Percentiles rank a stretch among this genome's conserved stretches.
Evolutionary conservation across 345 rosid species (phyloP).

Genomic region (Citrus trifoliata): DNA sequence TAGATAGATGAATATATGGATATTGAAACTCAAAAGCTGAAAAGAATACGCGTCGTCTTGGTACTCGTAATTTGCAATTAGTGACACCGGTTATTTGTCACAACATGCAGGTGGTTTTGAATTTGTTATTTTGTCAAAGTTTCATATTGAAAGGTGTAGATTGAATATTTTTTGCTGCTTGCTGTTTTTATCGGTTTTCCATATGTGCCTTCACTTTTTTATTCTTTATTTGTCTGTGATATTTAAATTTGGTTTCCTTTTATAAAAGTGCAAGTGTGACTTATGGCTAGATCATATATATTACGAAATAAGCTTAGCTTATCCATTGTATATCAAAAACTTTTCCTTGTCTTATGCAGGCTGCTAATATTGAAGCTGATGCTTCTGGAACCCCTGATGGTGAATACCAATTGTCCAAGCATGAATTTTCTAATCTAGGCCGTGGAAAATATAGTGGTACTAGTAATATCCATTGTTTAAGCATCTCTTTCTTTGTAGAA

Average conservation of each 20-base stretch:
- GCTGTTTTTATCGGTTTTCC: not conserved
- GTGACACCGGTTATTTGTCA: not conserved
- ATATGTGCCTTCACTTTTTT: not conserved
- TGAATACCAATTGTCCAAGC: slow-evolving; percentile 64
- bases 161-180: not conserved
- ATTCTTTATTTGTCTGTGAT: not conserved
- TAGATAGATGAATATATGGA: not conserved
- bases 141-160: not conserved
- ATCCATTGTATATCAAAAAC: not conserved
- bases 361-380: slow-evolving; percentile 82
- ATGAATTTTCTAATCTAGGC: slow-evolving; percentile 63
- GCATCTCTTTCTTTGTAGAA: not conserved
- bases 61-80: not conserved
- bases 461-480: slow-evolving; percentile 15
- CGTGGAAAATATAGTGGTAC: slow-evolving; percentile 86
- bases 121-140: not conserved
- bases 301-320: not conserved
- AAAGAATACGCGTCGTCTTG: not conserved
- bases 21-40: not conserved
- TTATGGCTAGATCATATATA: not conserved
- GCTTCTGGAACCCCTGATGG: slow-evolving; percentile 61
- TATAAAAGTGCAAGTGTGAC: not conserved
- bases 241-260: not conserved
- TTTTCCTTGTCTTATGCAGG: slow-evolving; percentile 41
- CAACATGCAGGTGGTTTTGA: not conserved